These are phyloP conservation scores for Mesotaenium endlicherianum DNA, from an alignment of 139 green algal genomes.

Conservation along the genomic window DNA sequence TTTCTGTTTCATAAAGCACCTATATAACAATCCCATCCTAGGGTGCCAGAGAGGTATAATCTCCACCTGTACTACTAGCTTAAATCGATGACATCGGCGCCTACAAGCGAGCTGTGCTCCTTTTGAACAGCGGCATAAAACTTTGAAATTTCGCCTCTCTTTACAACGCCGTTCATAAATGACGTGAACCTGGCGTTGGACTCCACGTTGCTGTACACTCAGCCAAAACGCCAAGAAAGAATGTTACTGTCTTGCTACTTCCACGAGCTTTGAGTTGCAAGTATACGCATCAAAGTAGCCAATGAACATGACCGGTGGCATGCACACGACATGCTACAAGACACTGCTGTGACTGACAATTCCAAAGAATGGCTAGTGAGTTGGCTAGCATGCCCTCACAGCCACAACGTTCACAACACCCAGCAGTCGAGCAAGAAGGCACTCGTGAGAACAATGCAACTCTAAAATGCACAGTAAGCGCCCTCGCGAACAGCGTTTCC, in stretches of 20 bases:
- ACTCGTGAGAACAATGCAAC: background rate
- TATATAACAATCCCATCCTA: too few relatives aligned
- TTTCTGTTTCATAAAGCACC: too few relatives aligned
- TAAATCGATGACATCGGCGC: conserved; percentile 1
- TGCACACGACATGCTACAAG: background rate
- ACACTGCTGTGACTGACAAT: background rate
- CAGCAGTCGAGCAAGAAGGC: background rate
- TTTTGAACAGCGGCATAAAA: background rate
- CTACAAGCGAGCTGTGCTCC: background rate
- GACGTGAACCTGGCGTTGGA: background rate
- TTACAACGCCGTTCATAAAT: background rate
- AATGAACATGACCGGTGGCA: background rate
- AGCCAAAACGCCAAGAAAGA: background rate
- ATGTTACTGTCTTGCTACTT: background rate
- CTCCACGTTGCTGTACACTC: conserved; percentile 1
- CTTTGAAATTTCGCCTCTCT: background rate
- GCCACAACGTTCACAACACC: background rate
- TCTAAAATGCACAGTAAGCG: background rate
- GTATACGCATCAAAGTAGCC: background rate
- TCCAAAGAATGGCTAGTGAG: background rate
- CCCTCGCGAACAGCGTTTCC: background rate
- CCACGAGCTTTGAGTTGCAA: background rate
- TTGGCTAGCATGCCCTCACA: background rate
- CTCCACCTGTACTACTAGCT: background rate
- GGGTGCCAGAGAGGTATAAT: background rate